These are phyloP conservation scores for Blastosporella zonata DNA, from an alignment of 1,284 basidiomycete species.

Conservation along the genomic window DNA sequence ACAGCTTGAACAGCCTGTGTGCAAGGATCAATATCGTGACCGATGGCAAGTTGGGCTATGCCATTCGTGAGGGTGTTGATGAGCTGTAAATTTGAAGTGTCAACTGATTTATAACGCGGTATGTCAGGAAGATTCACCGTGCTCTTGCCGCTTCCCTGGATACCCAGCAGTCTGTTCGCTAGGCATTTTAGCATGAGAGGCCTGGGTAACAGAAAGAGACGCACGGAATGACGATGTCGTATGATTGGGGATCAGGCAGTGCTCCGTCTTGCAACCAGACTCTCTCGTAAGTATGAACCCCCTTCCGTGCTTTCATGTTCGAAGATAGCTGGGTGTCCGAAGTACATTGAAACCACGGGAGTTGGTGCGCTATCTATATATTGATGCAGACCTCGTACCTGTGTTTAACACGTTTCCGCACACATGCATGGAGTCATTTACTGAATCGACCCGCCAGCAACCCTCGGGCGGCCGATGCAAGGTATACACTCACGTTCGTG, in stretches of 20 bases:
- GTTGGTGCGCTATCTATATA: not conserved
- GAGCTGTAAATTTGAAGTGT: conserved; percentile 2
- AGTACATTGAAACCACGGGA: not conserved
- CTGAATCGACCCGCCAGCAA: too few species aligned
- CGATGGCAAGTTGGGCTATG: conserved; percentile 3
- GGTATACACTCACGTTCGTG: too few species aligned
- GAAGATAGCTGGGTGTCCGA: not conserved
- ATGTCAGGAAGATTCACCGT: conserved; percentile 5
- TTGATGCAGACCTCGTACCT: too few species aligned
- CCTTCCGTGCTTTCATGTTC: not conserved
- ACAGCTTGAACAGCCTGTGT: conserved; percentile 8
- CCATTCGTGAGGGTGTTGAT: conserved; percentile 11
- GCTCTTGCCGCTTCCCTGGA: conserved; percentile 15
- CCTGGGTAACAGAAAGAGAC: not conserved
- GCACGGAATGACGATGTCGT: conserved; percentile 7
- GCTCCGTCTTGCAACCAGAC: not conserved
- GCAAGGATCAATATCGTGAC: conserved; percentile 14
- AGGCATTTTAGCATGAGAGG: not conserved
- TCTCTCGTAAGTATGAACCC: not conserved
- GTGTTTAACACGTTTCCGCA: not conserved
- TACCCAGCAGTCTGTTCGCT: conserved; percentile 10
- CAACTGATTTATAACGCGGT: not conserved
- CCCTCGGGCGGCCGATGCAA: too few species aligned
- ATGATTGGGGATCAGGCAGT: not conserved
- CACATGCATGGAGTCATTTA: not conserved